Base-by-base conservation (phyloP, 352 stramenopile genomes). In the Albugo candida region DNA sequence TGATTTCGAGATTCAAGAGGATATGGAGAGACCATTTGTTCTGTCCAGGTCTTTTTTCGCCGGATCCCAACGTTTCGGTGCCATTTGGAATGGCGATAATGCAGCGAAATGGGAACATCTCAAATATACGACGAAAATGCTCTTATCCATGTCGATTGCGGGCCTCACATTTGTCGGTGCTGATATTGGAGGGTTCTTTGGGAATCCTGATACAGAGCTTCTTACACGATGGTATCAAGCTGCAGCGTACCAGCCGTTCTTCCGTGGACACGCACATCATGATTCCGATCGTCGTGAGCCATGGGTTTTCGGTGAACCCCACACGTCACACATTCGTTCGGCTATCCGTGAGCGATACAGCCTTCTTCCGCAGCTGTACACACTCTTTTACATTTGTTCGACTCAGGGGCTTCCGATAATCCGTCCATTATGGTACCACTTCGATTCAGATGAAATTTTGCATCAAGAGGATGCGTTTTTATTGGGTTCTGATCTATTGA, bases 31-130 rank as follows among this genome's bases (percentile, higher is more conserved):
- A 45, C 93, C 94, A 11, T 99, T 99, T 72, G 94, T 99, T 45
- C 73, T 99, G 5, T 96, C 81, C 45, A 70, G 95, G 41, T 81
- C 95, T 0, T 99, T 99, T 65, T 99, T 96, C 61, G 94, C 94
- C 11, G 95, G 95, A 36, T 97, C 84, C 47, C 96, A 99, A 70
- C 74, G 83, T 24, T 97, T 87, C 36, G 94, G 96, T 52, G 93
- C 95, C 13, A 93, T 99, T 49, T 99, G 96, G 96, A 99, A 93
- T 14, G 95, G 96, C 45, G 96, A 99, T 61, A 99, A 99, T 58
- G 79, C 67, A 13, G 91, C 94, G 16, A 60, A 96, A 36, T 99
- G 95, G 95, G 81, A 74, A 5, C 94, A 99, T 60, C 67, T 99
- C 8, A 66, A 86, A 51, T 94, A 97, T 38, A 70, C 93, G 11